Evolutionary conservation across 495 filamentous ascomycete genomes (phyloP), one percentile per base, ranked within the genome.

Genomic region (Penicillium bialowiezense): DNA sequence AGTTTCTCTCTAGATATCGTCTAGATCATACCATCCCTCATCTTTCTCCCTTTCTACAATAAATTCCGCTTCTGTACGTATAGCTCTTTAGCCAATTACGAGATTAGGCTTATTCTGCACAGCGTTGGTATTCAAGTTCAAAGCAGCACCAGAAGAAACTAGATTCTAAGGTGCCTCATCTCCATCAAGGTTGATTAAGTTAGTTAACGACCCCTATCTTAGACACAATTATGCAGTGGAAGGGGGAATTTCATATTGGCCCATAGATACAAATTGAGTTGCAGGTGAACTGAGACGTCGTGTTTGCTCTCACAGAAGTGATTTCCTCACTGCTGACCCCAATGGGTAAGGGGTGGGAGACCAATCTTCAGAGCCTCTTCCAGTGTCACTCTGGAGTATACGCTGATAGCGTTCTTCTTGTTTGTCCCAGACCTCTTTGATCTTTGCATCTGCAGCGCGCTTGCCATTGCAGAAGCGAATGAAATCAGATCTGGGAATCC

Each of bases 391-490:
- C 18, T 36, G 36, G 19, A 39, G 20, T 3, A 39, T 3, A 12
- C 36, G 36, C 18, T 24, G 19, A 39, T 39, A 39, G 15, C 6
- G 36, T 23, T 39, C 36, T 39, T 39, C 36, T 39, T 39, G 36
- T 39, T 18, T 39, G 19, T 39, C 9, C 36, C 10, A 39, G 36
- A 39, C 36, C 10, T 39, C 36, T 39, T 39, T 14, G 20, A 24
- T 24, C 20, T 39, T 39, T 15, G 18, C 10, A 39, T 39, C 36
- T 39, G 19, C 18, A 21, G 36, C 18, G 20, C 18, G 36, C 18
- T 39, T 39, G 19, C 14, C 18, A 39, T 39, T 39, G 36, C 36
- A 36, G 36, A 39, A 39, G 19, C 36, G 36, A 39, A 39, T 23
- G 36, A 39, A 39, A 39, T 21, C 36, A 9, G 36, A 39, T 39